phyloP scores from a whole-genome alignment of 306 rosid species.

The Dicorynia guianensis region DNA sequence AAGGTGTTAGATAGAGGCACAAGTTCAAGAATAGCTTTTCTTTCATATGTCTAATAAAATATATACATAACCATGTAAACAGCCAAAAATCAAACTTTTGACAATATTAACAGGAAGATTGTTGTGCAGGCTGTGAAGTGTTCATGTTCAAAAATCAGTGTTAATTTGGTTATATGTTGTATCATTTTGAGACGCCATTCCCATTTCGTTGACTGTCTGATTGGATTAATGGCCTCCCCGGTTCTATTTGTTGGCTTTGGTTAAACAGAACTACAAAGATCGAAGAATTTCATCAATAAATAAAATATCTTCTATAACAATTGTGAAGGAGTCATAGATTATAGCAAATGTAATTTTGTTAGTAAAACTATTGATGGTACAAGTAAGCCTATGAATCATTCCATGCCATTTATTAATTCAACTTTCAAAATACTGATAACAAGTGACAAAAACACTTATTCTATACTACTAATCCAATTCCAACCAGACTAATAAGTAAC shows the following conservation, averaged over 20 bases:
- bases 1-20: too few relatives aligned
- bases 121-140: conserved; percentile 14
- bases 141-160: not conserved
- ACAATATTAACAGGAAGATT: conserved; percentile 12
- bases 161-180: conserved; percentile 6
- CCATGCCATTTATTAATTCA: not conserved
- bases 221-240: not conserved
- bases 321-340: not conserved
- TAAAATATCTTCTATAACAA: not conserved
- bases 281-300: not conserved
- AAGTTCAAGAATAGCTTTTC: too few relatives aligned
- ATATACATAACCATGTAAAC: not conserved
- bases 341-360: not conserved
- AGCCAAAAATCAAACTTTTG: not conserved
- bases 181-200: not conserved
- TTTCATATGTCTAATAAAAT: too few relatives aligned
- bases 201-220: not conserved
- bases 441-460: not conserved
- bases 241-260: not conserved
- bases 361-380: not conserved
- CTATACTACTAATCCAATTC: not conserved
- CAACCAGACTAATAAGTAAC: not conserved
- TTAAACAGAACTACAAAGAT: not conserved
- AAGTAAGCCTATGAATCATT: not conserved
- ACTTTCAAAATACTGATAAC: not conserved